phyloP scores from a whole-genome alignment of 176 grass and related monocot genomes.

The Ensete glaucum region DNA sequence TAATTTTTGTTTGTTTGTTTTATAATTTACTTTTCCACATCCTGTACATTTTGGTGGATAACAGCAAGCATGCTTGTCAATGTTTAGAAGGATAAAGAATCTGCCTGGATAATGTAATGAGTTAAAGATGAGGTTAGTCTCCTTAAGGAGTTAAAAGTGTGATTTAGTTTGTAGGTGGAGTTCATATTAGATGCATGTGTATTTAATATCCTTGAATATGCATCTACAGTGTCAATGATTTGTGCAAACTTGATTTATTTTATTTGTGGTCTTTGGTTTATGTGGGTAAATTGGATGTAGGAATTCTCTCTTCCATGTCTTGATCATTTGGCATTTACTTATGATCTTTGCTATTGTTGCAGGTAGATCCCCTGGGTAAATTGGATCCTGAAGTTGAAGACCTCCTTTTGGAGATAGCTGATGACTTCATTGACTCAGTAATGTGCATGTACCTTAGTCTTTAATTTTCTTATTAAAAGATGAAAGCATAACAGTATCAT shows the following conservation, averaged over 20 bases:
- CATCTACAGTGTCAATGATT: not conserved
- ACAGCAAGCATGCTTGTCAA: too few relatives aligned
- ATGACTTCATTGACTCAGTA: conserved; percentile 93
- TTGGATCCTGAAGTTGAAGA: conserved; percentile 79
- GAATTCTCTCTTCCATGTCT: not conserved
- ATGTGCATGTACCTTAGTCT: conserved; percentile 15
- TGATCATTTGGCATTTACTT: not conserved
- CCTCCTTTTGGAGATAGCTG: conserved; percentile 65
- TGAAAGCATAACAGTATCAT: not conserved
- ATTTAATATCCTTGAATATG: not conserved
- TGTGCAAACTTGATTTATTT: not conserved
- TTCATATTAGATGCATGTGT: not conserved
- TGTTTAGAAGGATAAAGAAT: not conserved
- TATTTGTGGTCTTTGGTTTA: not conserved
- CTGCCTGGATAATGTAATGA: not conserved
- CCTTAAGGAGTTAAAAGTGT: not conserved
- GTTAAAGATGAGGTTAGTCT: not conserved
- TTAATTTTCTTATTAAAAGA: not conserved
- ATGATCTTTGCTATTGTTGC: not conserved
- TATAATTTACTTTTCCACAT: not conserved
- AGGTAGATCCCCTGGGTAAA: conserved; percentile 76
- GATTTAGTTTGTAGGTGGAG: not conserved
- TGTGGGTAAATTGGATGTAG: not conserved
- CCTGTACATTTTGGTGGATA: not conserved
- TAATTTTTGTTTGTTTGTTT: not conserved